A percentile compares a stretch with the other conserved stretches of the same genome.
phyloP scores from a whole-genome alignment of 495 filamentous ascomycete species.

The Parachaetomium inaequale region DNA sequence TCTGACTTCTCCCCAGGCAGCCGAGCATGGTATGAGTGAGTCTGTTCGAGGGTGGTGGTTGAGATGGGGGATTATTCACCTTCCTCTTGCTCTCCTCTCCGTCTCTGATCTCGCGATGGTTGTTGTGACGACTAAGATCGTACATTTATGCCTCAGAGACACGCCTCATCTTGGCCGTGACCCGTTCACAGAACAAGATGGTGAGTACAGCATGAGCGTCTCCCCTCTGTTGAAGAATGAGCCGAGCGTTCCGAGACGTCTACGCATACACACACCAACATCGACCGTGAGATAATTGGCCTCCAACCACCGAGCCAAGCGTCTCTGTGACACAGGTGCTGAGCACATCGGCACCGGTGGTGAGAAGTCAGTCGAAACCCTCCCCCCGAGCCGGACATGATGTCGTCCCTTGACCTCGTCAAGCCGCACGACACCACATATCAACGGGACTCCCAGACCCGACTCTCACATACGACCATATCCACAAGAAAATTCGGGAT shows the following conservation, averaged over 20 bases:
- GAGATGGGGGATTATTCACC: background rate
- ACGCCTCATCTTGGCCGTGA: background rate
- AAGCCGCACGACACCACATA: too few relatives aligned
- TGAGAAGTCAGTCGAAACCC: too few relatives aligned
- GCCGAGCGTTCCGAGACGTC: background rate
- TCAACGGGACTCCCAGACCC: too few relatives aligned
- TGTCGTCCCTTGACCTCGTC: too few relatives aligned
- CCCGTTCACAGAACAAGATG: background rate
- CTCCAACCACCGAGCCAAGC: background rate
- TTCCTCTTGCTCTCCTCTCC: background rate
- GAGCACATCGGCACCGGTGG: too few relatives aligned
- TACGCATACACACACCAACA: background rate
- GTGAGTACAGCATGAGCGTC: background rate
- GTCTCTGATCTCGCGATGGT: background rate
- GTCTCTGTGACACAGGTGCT: background rate
- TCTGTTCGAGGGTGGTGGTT: background rate
- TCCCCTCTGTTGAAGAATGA: background rate
- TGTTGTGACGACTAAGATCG: too few relatives aligned
- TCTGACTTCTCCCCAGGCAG: background rate
- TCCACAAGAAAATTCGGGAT: slow-evolving; percentile 35
- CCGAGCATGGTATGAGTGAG: background rate
- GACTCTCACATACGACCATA: slow-evolving; percentile 9
- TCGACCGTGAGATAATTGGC: background rate
- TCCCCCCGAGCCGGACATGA: too few relatives aligned
- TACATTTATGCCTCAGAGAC: too few relatives aligned